phyloP scores from a whole-genome alignment of 805 yeast species.

The Starmerella floricola region DNA sequence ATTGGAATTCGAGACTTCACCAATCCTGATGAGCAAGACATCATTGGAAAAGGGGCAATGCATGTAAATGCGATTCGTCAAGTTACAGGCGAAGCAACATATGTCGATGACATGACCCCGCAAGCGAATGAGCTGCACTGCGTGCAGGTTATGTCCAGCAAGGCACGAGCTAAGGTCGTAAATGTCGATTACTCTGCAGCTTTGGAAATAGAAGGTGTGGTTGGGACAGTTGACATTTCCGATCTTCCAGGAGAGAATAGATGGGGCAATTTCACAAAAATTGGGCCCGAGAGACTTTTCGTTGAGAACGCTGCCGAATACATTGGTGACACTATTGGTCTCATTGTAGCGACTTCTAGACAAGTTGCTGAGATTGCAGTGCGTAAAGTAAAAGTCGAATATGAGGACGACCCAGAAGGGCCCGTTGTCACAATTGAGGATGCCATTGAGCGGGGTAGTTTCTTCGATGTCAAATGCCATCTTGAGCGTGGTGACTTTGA shows the following conservation, averaged over 20 bases:
- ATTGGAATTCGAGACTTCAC: constrained; percentile 33
- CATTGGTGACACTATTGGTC: constrained; percentile 37
- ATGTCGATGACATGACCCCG: constrained; percentile 37
- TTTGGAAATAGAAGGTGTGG: constrained; percentile 33
- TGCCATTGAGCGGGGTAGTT: constrained; percentile 34
- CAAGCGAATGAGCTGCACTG: constrained; percentile 34
- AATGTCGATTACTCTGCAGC: constrained; percentile 34
- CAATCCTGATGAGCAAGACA: constrained; percentile 30
- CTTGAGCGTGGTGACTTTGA: constrained; percentile 35
- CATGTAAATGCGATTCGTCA: constrained; percentile 39
- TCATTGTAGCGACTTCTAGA: constrained; percentile 32
- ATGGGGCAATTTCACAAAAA: constrained; percentile 33
- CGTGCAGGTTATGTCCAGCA: constrained; percentile 35
- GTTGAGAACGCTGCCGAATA: constrained; percentile 33
- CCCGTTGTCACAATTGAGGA: constrained; percentile 35
- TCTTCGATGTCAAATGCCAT: constrained; percentile 30
- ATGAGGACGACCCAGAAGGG: constrained; percentile 29
- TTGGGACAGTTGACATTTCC: constrained; percentile 33
- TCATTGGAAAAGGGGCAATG: constrained; percentile 34
- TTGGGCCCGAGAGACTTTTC: constrained; percentile 34
- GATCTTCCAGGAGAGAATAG: constrained; percentile 32
- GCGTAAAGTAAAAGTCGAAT: constrained; percentile 33
- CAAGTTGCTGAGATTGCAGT: constrained; percentile 36
- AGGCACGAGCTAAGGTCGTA: constrained; percentile 35
- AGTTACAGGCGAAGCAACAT: constrained; percentile 38